Evolutionary conservation across 2,329 filamentous ascomycete genomes (phyloP).

Genomic region (Byssothecium circinans): DNA sequence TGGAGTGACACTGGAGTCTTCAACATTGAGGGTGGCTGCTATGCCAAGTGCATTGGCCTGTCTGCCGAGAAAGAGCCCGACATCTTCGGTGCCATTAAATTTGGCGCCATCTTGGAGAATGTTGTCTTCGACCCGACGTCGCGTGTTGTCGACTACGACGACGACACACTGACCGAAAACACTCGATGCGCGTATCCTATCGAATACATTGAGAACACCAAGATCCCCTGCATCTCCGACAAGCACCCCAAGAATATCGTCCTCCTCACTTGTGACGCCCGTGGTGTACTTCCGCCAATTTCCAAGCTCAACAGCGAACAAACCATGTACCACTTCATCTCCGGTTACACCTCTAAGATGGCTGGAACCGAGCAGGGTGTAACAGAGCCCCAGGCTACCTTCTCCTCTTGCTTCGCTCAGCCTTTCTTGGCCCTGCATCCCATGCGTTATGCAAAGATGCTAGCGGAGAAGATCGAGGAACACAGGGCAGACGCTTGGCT

Average conservation of each 20-base stretch:
- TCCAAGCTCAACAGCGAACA: constrained; percentile 93
- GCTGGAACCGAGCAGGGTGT: constrained; percentile 97
- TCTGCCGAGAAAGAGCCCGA: constrained; percentile 99
- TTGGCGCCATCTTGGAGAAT: constrained; percentile 97
- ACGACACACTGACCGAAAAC: constrained; percentile 94
- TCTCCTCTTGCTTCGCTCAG: constrained; percentile 99
- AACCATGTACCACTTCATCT: constrained; percentile 99
- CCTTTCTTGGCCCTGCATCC: constrained; percentile 98
- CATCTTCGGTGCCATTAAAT: constrained; percentile 93
- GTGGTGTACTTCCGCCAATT: constrained; percentile 95
- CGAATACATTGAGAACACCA: constrained; percentile 98
- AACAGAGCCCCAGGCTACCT: constrained; percentile 95
- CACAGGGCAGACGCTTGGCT: constrained; percentile 98
- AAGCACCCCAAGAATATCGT: constrained; percentile 97
- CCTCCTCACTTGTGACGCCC: constrained; percentile 95
- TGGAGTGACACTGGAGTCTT: constrained; percentile 96
- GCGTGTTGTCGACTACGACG: constrained; percentile 92
- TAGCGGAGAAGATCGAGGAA: constrained; percentile 94
- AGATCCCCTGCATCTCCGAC: constrained; percentile 89
- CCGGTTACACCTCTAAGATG: constrained; percentile 99
- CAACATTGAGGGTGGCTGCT: constrained; percentile 99
- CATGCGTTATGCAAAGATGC: constrained; percentile 98
- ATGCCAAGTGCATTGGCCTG: constrained; percentile 97
- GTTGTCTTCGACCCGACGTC: constrained; percentile 93
- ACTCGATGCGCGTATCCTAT: constrained; percentile 98